Conservation (phyloP, 2,329 filamentous ascomycete species). For the Chaetothyriales sp. region DNA sequence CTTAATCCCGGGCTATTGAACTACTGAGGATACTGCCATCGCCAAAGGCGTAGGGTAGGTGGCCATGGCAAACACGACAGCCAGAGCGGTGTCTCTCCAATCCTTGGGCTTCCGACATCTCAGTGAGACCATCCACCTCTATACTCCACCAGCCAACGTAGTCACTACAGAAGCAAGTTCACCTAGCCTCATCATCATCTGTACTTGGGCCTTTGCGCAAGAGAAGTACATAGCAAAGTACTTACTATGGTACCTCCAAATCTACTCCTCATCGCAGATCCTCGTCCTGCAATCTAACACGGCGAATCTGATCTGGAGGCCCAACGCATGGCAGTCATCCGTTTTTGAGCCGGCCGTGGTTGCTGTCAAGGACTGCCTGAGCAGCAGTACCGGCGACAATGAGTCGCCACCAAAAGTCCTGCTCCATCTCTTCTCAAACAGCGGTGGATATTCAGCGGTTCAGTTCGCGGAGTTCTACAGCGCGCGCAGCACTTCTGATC, state of each 20-base stretch:
- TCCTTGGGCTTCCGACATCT: neutral
- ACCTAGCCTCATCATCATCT: conserved; percentile 5
- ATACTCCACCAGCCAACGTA: neutral
- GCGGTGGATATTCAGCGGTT: conserved; percentile 33
- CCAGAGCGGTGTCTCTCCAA: neutral
- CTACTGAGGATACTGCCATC: too few species aligned
- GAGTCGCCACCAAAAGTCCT: conserved; percentile 25
- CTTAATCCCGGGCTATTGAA: too few species aligned
- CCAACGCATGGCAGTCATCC: conserved; percentile 20
- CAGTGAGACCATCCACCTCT: neutral
- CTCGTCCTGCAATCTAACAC: conserved; percentile 4
- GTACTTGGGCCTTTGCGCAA: conserved; percentile 5
- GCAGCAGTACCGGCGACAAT: conserved; percentile 8
- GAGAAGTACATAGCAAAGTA: conserved; percentile 6
- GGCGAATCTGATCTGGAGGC: conserved; percentile 1
- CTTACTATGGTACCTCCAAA: conserved; percentile 2
- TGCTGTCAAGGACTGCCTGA: conserved; percentile 25
- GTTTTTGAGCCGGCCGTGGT: conserved; percentile 28
- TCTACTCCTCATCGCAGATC: conserved; percentile 3
- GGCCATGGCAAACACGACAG: neutral
- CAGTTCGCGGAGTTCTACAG: conserved; percentile 26
- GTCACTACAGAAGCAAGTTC: neutral
- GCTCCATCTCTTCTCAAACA: conserved; percentile 42
- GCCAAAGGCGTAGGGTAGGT: neutral
- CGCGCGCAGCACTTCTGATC: neutral